Evolutionary conservation across 139 green algal species (phyloP).

Genomic region (Limnomonas spitsbergensis): DNA sequence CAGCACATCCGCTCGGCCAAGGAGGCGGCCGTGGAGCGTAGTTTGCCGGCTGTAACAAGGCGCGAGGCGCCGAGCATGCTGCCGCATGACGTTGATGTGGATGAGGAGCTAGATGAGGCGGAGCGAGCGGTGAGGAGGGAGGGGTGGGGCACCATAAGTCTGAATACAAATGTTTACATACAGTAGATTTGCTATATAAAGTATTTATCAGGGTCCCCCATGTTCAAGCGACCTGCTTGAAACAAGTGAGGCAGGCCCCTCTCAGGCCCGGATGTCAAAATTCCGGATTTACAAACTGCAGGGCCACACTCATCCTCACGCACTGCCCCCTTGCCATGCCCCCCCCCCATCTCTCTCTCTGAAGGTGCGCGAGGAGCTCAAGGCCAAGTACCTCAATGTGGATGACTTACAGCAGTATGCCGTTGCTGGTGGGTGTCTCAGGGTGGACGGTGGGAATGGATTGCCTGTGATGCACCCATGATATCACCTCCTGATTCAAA

Average conservation of each 20-base stretch:
- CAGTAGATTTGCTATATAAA: too few relatives aligned
- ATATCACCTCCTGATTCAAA: too few relatives aligned
- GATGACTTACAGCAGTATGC: slow-evolving; percentile 73
- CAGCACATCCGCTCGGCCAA: slow-evolving; percentile 58
- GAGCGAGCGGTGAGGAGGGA: slow-evolving; percentile 18
- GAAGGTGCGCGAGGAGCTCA: slow-evolving; percentile 40
- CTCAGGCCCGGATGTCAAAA: too few relatives aligned
- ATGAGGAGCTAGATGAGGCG: slow-evolving; percentile 82
- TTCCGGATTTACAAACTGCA: too few relatives aligned
- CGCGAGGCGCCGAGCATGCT: slow-evolving; percentile 21
- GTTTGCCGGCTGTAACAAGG: slow-evolving; percentile 48
- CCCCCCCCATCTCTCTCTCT: too few relatives aligned
- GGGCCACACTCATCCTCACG: too few relatives aligned
- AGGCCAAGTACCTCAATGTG: slow-evolving; percentile 47
- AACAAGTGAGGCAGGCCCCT: too few relatives aligned
- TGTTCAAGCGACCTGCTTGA: too few relatives aligned
- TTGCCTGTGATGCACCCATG: too few relatives aligned
- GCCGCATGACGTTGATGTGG: slow-evolving; percentile 60
- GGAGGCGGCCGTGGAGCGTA: slow-evolving; percentile 64
- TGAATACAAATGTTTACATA: too few relatives aligned
- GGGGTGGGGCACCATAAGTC: neutral
- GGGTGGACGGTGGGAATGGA: neutral
- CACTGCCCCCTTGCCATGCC: too few relatives aligned
- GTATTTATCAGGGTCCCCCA: too few relatives aligned
- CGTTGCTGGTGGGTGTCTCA: slow-evolving; percentile 44